These are phyloP conservation scores for Scutellaria galericulata DNA, from an alignment of 257 asterid genomes.

Conservation along the genomic window DNA sequence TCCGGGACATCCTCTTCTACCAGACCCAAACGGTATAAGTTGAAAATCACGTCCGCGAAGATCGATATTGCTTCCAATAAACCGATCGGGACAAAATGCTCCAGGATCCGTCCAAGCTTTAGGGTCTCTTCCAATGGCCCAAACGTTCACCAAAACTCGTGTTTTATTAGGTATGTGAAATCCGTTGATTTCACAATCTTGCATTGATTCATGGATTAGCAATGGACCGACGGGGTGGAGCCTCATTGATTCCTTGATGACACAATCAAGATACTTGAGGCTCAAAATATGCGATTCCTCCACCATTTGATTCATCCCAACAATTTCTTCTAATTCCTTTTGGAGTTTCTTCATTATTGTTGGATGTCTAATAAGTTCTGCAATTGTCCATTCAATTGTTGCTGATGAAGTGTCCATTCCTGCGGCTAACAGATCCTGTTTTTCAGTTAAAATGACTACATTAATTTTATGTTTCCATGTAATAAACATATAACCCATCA, in stretches of 20 bases:
- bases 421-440: slow-evolving; percentile 39
- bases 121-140: slow-evolving; percentile 38
- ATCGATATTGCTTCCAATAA: slow-evolving; percentile 33
- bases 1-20: slow-evolving; percentile 41
- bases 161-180: slow-evolving; percentile 28
- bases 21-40: slow-evolving; percentile 39
- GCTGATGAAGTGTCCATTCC: slow-evolving; percentile 41
- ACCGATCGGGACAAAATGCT: slow-evolving; percentile 30
- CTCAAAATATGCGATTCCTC: slow-evolving; percentile 33
- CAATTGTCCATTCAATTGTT: slow-evolving; percentile 39
- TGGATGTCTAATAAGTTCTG: slow-evolving; percentile 40
- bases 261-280: slow-evolving; percentile 29
- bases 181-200: slow-evolving; percentile 32
- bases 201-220: slow-evolving; percentile 32
- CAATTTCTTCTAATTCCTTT: slow-evolving; percentile 27
- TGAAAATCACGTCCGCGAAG: slow-evolving; percentile 32
- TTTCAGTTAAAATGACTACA: neutral
- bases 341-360: slow-evolving; percentile 27
- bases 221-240: slow-evolving; percentile 39
- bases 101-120: slow-evolving; percentile 32
- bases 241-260: slow-evolving; percentile 37
- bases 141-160: slow-evolving; percentile 23
- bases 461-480: too few relatives aligned
- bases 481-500: too few relatives aligned
- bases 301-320: slow-evolving; percentile 31